phyloP scores from a whole-genome alignment of 169 alveolate genomes.

The Plasmodium yoelii region DNA sequence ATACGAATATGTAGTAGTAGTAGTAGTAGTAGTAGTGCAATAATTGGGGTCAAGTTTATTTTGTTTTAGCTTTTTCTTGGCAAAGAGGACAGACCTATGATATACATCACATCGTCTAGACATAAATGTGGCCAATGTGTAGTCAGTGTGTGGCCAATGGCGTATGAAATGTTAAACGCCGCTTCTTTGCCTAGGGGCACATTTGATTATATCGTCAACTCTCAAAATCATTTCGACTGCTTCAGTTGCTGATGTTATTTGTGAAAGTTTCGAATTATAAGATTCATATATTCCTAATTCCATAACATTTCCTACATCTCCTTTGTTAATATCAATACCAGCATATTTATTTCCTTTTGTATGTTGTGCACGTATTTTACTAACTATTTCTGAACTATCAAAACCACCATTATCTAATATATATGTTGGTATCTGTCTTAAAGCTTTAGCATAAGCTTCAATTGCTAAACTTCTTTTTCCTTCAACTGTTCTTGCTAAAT shows the following conservation, averaged over 20 bases:
- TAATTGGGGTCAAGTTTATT: too few relatives aligned
- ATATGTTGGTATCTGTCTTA: slow-evolving; percentile 97
- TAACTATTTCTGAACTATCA: slow-evolving; percentile 98
- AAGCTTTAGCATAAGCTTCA: slow-evolving; percentile 98
- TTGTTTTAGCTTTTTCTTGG: too few relatives aligned
- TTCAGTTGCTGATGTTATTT: slow-evolving; percentile 97
- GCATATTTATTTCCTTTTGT: slow-evolving; percentile 91
- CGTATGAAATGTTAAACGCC: slow-evolving; percentile 1
- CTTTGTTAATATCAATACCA: slow-evolving; percentile 95
- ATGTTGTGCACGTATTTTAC: slow-evolving; percentile 96
- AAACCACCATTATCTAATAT: slow-evolving; percentile 98
- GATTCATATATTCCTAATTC: slow-evolving; percentile 97
- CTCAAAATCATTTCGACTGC: slow-evolving; percentile 99
- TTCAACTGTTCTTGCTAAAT: slow-evolving; percentile 93
- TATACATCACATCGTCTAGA: too few relatives aligned
- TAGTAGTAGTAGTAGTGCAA: too few relatives aligned
- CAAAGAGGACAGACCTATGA: too few relatives aligned
- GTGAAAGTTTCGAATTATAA: slow-evolving; percentile 96
- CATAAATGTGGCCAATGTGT: too few relatives aligned
- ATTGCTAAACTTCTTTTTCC: slow-evolving; percentile 98
- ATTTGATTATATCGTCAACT: slow-evolving; percentile 98
- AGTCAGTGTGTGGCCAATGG: too few relatives aligned
- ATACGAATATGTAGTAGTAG: too few relatives aligned
- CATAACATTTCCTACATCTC: slow-evolving; percentile 95
- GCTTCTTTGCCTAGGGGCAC: slow-evolving; percentile 97